A percentile compares a stretch with the other conserved stretches of the same genome.
These are phyloP conservation scores for Skeletonema potamos DNA, from an alignment of 108 stramenopile genomes.

Conservation along the genomic window DNA sequence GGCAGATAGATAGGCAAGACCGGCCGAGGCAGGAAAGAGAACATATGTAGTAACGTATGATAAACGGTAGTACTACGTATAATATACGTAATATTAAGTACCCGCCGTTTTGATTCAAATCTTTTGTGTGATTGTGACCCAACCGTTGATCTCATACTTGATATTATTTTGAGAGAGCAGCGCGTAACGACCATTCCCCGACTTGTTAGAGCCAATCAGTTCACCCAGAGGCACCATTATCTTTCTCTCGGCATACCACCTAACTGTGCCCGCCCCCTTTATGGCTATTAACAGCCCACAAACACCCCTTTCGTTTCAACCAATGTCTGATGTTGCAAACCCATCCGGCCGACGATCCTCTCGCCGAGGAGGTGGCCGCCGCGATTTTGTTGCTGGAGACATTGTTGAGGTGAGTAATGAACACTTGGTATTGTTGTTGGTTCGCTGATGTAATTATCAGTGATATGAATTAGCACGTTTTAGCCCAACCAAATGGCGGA, in stretches of 20 bases:
- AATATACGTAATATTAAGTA: too few species aligned
- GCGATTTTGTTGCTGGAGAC: constrained; percentile 5
- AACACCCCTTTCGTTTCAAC: background rate
- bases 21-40: too few species aligned
- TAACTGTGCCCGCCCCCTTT: background rate
- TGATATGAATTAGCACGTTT: background rate
- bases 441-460: background rate
- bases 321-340: background rate
- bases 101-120: too few species aligned
- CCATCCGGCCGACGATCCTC: background rate
- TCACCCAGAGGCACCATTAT: background rate
- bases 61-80: too few species aligned
- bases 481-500: background rate
- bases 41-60: too few species aligned
- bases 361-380: constrained; percentile 1
- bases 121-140: too few species aligned
- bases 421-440: background rate
- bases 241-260: background rate
- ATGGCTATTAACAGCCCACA: background rate
- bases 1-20: too few species aligned
- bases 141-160: too few species aligned
- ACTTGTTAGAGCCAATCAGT: background rate
- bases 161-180: background rate
- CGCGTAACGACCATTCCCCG: background rate
- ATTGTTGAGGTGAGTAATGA: constrained; percentile 2